Evolutionary conservation across 2,329 filamentous ascomycete genomes (phyloP), one percentile per base, ranked within the genome.

Genomic region (Nakataea oryzae): DNA sequence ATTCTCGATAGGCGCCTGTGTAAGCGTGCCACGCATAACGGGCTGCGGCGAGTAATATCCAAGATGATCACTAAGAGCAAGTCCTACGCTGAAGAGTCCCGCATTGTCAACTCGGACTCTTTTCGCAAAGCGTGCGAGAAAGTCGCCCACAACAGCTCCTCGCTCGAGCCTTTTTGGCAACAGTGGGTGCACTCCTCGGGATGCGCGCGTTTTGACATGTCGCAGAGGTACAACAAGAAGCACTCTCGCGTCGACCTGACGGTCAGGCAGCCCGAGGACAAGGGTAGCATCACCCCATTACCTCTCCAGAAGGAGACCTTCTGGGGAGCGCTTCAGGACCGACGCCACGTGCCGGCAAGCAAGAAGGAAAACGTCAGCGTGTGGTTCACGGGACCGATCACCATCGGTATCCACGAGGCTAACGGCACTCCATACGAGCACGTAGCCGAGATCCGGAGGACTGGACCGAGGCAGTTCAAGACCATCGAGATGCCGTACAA

Each of bases 361-460:
- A 82, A 86, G 61, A 77, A 91, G 21, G 90, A 91, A 66, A 83
- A 86, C n/a, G 57, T 59, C 66, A 68, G 64, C 66, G 66, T 27
- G 62, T 82, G 91, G 1, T 97, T 97, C 69, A 95, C 92, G 0
- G 95, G 95, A 0, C 93, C 95, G 0, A 96, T 99, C 90, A 99
- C 95, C 0, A 93, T 99, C 65, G 84, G 95, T 34, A 97, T 99
- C 65, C 95, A 99, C 75, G 95, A 99, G 77, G 95, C 95, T 28
- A 96, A 99, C 70, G 95, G 95, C 12, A 97, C 95, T 0, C 95
- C 95, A 2, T 99, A 99, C 70, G 95, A 99, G 72, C 95, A 99
- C 71, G 97, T 97, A 65, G 88, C 97, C 34, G 91, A 97, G 69
- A 96, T 99, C 71, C 92, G 92, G 64, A 57, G 60, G 30, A 61